phyloP scores from a whole-genome alignment of 306 rosid species.

The Gastrolobium bilobum region DNA sequence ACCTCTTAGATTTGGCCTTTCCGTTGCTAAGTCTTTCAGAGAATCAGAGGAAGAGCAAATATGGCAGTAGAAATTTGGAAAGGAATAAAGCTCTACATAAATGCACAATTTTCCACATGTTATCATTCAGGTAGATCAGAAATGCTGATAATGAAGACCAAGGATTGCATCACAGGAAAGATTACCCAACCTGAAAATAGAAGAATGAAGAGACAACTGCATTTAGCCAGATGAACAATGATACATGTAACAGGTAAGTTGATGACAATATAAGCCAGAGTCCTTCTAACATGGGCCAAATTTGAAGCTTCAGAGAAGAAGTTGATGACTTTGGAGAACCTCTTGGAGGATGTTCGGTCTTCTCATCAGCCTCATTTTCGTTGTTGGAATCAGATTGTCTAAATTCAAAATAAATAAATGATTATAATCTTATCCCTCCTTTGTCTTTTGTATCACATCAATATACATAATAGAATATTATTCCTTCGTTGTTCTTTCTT shows the following conservation, averaged over 20 bases:
- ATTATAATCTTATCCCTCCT: conserved; percentile 16
- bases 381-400: conserved; percentile 66
- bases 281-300: conserved; percentile 89
- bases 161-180: conserved; percentile 22
- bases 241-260: conserved; percentile 77
- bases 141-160: conserved; percentile 30
- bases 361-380: conserved; percentile 58
- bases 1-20: conserved; percentile 5
- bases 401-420: conserved; percentile 45
- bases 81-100: conserved; percentile 25
- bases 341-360: conserved; percentile 45
- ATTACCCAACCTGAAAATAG: conserved; percentile 82
- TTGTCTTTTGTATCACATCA: neutral
- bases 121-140: conserved; percentile 21
- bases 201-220: conserved; percentile 96
- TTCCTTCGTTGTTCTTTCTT: too few species aligned
- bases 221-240: conserved; percentile 91
- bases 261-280: conserved; percentile 85
- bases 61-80: neutral
- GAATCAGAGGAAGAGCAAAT: conserved; percentile 21
- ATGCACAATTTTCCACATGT: neutral
- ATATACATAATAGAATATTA: too few species aligned
- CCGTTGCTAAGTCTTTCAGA: neutral
- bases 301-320: conserved; percentile 62
- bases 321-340: conserved; percentile 66